Evolutionary conservation across 805 yeast species (phyloP), one percentile per base, ranked within the genome.

Genomic region (Metschnikowia orientalis): DNA sequence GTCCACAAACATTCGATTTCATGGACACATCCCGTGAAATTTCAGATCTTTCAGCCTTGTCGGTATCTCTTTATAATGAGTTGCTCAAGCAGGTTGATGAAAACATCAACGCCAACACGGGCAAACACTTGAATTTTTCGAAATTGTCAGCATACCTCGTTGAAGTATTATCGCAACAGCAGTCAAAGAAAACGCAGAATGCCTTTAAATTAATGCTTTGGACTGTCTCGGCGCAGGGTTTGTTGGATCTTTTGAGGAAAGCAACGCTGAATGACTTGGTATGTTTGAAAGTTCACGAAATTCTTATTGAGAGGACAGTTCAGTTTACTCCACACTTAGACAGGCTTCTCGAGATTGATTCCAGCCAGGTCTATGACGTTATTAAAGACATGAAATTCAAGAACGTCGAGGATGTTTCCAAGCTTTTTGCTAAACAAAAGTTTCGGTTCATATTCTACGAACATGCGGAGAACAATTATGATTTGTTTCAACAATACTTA

Each of bases 1-100:
- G 23, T 18, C 32, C 32, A 10, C 15, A 14, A 6, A 29, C 32
- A 5, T 29, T 29, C 11, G 26, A 26, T 11, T 29, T 29, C 20
- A 16, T 29, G 8, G 32, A 29, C 23, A 11, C 23, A 11, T 21
- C 26, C 13, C 19, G 9, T 2, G 18, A 24, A 6, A 15, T 35
- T 6, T 39, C 51, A 5, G 54, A 54, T 8, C 58, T 52, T 21
- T 44, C 51, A 13, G 23, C 45, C 2, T 56, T 56, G 18, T 57
- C 59, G 8, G 46, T 63, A 23, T 47, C 54, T 11, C 41, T 59
- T 2, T 30, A 69, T n/a, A 47, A 52, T 30, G 69, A 67, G 32
- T 49, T 70, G 2, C 56, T 58, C 23, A 46, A 51, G 6, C 67
- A 61, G 34, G 38, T 65, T 11, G n/a, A n/a, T n/a, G n/a, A n/a